phyloP scores from a whole-genome alignment of 495 filamentous ascomycete species.

The Xylaria telfairii region DNA sequence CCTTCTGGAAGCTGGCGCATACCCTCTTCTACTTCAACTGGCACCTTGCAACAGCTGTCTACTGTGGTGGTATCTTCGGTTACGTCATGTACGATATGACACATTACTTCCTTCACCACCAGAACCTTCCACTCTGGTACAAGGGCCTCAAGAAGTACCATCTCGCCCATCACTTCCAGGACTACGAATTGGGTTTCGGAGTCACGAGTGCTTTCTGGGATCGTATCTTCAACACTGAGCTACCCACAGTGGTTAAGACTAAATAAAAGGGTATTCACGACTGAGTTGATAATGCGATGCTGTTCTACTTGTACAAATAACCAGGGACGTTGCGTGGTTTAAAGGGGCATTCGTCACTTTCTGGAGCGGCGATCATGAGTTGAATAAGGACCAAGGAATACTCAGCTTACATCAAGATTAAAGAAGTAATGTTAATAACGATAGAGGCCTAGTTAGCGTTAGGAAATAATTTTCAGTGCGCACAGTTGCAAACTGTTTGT shows the following conservation, averaged over 20 bases:
- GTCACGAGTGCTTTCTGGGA: conserved; percentile 99
- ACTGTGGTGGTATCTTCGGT: conserved; percentile 90
- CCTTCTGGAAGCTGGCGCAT: conserved; percentile 95
- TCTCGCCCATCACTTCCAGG: conserved; percentile 93
- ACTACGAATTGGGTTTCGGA: conserved; percentile 97
- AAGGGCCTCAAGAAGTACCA: conserved; percentile 94
- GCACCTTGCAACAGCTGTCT: conserved; percentile 76
- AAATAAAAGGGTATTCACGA: conserved; percentile 46
- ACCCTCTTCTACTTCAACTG: conserved; percentile 83
- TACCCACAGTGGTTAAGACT: conserved; percentile 64
- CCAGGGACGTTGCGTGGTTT: conserved; percentile 1
- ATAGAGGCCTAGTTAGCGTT: background rate
- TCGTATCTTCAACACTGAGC: conserved; percentile 84
- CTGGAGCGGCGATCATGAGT: conserved; percentile 24
- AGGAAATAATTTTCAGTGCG: too few species aligned
- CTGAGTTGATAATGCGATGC: conserved; percentile 11
- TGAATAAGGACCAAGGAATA: conserved; percentile 27
- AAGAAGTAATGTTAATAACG: conserved; percentile 33
- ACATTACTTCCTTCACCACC: conserved; percentile 99
- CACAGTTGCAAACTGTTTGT: background rate
- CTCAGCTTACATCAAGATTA: conserved; percentile 32
- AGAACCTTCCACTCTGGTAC: conserved; percentile 87
- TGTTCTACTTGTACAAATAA: conserved; percentile 20
- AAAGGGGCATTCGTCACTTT: background rate
- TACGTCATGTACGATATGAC: conserved; percentile 97